phyloP scores from a whole-genome alignment of 1,139 yeast genomes.

The Sugiyamaella novakii region DNA sequence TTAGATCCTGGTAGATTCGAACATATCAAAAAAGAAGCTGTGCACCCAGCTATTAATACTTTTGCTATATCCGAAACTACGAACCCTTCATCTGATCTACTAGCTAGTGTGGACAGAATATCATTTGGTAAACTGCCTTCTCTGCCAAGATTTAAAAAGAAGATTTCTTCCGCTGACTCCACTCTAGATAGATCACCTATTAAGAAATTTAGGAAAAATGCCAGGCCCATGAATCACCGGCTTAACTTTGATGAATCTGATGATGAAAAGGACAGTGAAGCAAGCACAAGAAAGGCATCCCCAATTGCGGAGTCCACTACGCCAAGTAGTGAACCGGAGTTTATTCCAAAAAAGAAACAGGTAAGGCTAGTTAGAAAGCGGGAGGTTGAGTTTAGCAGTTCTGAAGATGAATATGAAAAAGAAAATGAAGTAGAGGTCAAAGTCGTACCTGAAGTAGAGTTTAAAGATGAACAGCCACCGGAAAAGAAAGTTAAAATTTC shows the following conservation, averaged over 20 bases:
- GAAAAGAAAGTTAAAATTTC: slow-evolving; percentile 25
- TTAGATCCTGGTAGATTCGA: slow-evolving; percentile 43
- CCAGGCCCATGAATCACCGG: slow-evolving; percentile 72
- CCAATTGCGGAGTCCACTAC: slow-evolving; percentile 43
- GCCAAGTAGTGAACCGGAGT: slow-evolving; percentile 17
- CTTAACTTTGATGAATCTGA: slow-evolving; percentile 52
- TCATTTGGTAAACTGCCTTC: slow-evolving; percentile 33
- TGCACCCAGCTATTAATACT: background rate
- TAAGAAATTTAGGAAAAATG: slow-evolving; percentile 31
- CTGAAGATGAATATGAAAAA: slow-evolving; percentile 31
- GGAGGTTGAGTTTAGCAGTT: slow-evolving; percentile 32
- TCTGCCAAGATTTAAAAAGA: slow-evolving; percentile 55
- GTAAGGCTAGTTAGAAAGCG: slow-evolving; percentile 27
- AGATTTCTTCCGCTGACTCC: slow-evolving; percentile 25
- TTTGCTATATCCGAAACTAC: background rate
- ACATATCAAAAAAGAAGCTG: slow-evolving; percentile 7
- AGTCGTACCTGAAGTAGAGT: slow-evolving; percentile 1
- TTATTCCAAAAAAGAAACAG: slow-evolving; percentile 16
- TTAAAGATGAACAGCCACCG: slow-evolving; percentile 19
- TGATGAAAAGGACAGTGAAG: slow-evolving; percentile 50
- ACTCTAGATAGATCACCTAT: slow-evolving; percentile 4
- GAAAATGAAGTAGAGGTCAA: slow-evolving; percentile 23
- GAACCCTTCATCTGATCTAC: slow-evolving; percentile 12
- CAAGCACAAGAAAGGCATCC: slow-evolving; percentile 44
- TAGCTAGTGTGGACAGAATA: slow-evolving; percentile 17